Base-by-base conservation (phyloP, 2,329 filamentous ascomycete species). In the Talaromyces sp. region DNA sequence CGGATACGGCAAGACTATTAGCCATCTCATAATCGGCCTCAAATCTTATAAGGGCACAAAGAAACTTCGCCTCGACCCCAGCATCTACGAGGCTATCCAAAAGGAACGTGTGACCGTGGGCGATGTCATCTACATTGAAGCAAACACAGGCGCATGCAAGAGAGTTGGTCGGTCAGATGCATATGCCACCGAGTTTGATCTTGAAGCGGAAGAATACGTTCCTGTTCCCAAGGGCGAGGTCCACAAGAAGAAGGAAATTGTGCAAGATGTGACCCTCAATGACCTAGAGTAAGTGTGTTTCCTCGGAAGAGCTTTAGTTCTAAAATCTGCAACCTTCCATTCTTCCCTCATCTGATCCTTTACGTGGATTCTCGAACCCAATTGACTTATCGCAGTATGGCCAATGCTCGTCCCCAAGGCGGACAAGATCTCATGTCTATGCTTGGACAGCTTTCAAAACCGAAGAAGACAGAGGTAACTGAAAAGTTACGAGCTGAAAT, bases 361-460 rank as follows among this genome's bases (percentile, higher is more conserved):
- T 21, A 43, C 32, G 19, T 35, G 13, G n/a, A 1, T 26, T 50
- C 11, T 4, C 17, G 9, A 17, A 24, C 9, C 50, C 7, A 11
- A 41, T 56, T 61, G 17, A 61, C 56, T 27, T 27, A 26, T 43
- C 54, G 11, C 14, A 61, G 59, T 72, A 89, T 98, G 64, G 95
- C 95, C 65, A 99, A 99, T 71, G 90, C 95, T 14, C 84, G 93
- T 70, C 95, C 95, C 4, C 92, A 98, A 80, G 95, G 95, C 58
- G 95, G 95, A 51, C 95, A 99, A 81, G 95, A 99, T 76, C 96
- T 99, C 67, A 98, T 99, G 93, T 97, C 93, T 81, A 98, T 99
- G 95, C 98, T 99, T 93, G 95, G 95, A 70, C 95, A 99, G 78
- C 80, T 99, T 71, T 97, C 98, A 92, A 98, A 98, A 84, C 95